Evolutionary conservation across 169 alveolate genomes (phyloP).

Genomic region (Cyclospora cayetanensis): DNA sequence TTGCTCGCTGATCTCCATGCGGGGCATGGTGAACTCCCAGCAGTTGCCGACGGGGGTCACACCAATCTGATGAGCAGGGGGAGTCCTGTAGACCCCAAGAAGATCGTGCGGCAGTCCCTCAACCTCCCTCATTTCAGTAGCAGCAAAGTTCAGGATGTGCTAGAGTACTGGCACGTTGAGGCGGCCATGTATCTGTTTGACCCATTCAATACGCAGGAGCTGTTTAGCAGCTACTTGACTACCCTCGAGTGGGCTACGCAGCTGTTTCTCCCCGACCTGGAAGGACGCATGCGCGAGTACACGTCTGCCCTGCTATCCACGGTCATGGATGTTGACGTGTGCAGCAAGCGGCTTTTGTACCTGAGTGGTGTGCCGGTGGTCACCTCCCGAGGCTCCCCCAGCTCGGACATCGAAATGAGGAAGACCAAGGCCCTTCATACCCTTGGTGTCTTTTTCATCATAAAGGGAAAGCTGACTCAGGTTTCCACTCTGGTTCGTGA

Average conservation of each 20-base stretch:
- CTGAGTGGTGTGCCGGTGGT: background rate
- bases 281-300: background rate
- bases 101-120: constrained; percentile 5
- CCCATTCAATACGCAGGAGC: background rate
- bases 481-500: background rate
- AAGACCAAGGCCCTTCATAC: constrained; percentile 21
- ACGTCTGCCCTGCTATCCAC: background rate
- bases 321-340: background rate
- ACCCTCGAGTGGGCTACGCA: background rate
- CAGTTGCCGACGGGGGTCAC: too few relatives aligned
- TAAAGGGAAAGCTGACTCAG: background rate
- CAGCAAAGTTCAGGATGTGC: constrained; percentile 14
- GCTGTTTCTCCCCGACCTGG: background rate
- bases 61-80: too few relatives aligned
- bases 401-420: background rate
- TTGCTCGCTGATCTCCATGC: too few relatives aligned
- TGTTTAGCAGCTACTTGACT: background rate
- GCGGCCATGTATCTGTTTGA: background rate
- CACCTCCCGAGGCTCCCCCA: background rate
- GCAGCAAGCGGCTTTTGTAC: constrained; percentile 12
- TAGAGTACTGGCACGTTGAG: constrained; percentile 12
- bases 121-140: background rate
- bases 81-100: constrained; percentile 4
- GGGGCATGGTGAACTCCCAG: too few relatives aligned
- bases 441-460: background rate